phyloP scores from a whole-genome alignment of 2,329 filamentous ascomycete species.

The Rhexocercosporidium sp. region DNA sequence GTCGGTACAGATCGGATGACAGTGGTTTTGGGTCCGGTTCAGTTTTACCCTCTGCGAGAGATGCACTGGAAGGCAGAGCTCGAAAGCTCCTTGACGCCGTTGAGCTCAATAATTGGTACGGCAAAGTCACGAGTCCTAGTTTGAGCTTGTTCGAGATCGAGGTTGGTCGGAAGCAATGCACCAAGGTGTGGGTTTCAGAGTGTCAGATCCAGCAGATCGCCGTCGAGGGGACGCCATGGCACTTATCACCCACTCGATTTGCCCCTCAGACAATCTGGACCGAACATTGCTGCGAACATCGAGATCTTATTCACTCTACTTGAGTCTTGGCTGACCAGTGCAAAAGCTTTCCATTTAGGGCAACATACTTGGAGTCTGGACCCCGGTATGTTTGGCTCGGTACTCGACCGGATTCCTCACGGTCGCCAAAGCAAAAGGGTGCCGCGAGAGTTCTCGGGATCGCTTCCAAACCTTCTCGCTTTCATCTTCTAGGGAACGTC shows the following conservation, averaged over 20 bases:
- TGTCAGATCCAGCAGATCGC: slow-evolving; percentile 8
- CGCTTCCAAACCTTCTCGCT: background rate
- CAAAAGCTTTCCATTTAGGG: background rate
- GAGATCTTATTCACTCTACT: slow-evolving; percentile 8
- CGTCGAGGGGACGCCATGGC: background rate
- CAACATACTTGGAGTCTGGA: background rate
- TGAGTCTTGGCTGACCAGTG: background rate
- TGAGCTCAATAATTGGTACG: background rate
- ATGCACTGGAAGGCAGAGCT: background rate
- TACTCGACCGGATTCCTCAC: too few relatives aligned
- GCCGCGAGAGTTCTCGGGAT: background rate
- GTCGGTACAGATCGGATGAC: background rate
- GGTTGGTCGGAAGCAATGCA: background rate
- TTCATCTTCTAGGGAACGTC: background rate
- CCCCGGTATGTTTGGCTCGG: background rate
- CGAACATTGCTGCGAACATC: slow-evolving; percentile 13
- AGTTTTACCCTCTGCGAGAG: background rate
- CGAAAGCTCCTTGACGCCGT: background rate
- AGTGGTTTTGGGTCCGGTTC: background rate
- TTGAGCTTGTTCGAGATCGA: too few relatives aligned
- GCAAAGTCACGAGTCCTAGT: background rate
- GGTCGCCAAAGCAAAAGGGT: background rate
- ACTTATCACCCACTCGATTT: background rate
- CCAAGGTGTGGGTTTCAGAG: background rate
- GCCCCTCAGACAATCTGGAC: slow-evolving; percentile 2